Conservation (phyloP, 23 red algal genomes). For the Gracilaria domingensis region DNA sequence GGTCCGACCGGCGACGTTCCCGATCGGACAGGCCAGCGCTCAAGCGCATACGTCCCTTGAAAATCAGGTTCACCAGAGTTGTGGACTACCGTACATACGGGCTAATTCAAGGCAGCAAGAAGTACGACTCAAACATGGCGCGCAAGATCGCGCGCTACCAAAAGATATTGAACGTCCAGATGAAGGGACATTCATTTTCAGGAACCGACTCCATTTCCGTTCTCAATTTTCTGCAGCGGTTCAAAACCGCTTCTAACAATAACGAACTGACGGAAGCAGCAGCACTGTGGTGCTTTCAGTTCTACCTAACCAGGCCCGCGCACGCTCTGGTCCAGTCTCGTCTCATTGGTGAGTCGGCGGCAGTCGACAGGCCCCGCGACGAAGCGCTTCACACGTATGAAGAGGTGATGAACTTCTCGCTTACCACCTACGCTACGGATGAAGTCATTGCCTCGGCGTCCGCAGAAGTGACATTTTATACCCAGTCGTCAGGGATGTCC, state of each 20-base stretch:
- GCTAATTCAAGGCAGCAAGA: background rate
- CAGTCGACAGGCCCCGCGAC: too few relatives aligned
- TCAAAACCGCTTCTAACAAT: conserved; percentile 22
- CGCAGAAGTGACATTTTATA: conserved; percentile 4
- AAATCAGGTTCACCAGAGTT: background rate
- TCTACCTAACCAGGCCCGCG: conserved; percentile 13
- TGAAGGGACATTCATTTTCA: too few relatives aligned
- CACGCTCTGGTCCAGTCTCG: too few relatives aligned
- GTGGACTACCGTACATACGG: conserved; percentile 38
- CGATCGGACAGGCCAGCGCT: background rate
- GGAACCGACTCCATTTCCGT: too few relatives aligned
- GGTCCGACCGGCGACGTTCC: background rate
- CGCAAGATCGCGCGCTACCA: background rate
- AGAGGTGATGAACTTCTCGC: conserved; percentile 7
- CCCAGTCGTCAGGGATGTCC: too few relatives aligned
- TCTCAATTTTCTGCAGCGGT: too few relatives aligned
- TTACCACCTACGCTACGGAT: conserved; percentile 30
- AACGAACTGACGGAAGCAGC: conserved; percentile 8
- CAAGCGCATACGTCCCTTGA: background rate
- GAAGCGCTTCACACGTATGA: too few relatives aligned
- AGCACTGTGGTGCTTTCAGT: conserved; percentile 13
- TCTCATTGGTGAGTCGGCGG: too few relatives aligned
- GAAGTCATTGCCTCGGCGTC: background rate
- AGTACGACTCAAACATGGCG: background rate
- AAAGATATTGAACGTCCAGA: too few relatives aligned